Evolutionary conservation across 768 basidiomycete genomes (phyloP), one percentile per base, ranked within the genome.

Genomic region (Tricholoma bakamatsutake): DNA sequence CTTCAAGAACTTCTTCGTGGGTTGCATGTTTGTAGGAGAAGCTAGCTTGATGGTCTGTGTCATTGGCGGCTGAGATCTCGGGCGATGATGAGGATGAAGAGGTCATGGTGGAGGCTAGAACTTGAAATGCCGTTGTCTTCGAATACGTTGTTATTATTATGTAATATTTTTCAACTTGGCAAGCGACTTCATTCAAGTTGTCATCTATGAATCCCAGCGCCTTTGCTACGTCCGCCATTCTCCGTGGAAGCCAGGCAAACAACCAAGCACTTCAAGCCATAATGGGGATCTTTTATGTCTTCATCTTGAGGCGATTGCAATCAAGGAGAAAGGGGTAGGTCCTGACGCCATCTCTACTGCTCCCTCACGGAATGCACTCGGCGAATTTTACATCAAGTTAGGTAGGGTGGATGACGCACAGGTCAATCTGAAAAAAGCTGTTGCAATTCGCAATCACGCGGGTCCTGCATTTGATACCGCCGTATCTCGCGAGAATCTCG

Each of bases 1-100:
- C 93, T 67, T 94, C 93, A 52, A 95, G 80, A 53, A 93, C 88
- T 70, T 94, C 90, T 21, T 90, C 88, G 59, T 90, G 84, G 39
- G 83, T 83, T 59, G 85, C 84, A 71, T 85, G 78, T 66, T 87
- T 86, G 71, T 87, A 88, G 34, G 79, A 79, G 66, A 80, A 80
- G 24, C 67, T 68, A 56, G 60, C 63, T 57, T 69, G 68, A 17
- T 71, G 61, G 53, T 76, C 72, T 57, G 69, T 56, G 46, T 66
- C 64, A 49, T 73, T 68, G 55, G 79, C 74, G 52, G 80, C 73
- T 56, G 78, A 69, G 60, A 87, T 81, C 76, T 90, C 87, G 59
- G 87, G 87, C 42, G 88, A 89, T 58, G 87, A 89, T 30, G 86
- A 87, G 6, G 87, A 87, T 46, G 88, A 88, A 28, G 87, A 87